Conservation (phyloP, 2,329 filamentous ascomycete genomes). For the Alternaria triticimaculans region DNA sequence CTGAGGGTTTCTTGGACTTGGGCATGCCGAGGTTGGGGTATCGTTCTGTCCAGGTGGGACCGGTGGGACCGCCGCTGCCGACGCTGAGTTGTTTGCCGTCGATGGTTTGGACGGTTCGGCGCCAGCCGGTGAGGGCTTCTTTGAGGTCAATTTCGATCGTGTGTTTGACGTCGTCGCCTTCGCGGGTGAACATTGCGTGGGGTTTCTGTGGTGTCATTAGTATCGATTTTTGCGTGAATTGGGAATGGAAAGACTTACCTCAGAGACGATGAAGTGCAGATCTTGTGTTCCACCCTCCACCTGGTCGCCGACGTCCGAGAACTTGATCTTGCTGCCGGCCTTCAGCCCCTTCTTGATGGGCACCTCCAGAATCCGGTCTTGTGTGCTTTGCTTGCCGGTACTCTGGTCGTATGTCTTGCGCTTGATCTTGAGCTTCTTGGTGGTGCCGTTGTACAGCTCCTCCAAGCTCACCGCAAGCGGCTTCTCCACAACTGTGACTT, state of each 20-base stretch:
- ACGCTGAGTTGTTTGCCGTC: conserved; percentile 86
- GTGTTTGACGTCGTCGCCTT: conserved; percentile 84
- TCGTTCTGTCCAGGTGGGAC: conserved; percentile 78
- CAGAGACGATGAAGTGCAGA: conserved; percentile 90
- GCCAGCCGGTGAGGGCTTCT: conserved; percentile 94
- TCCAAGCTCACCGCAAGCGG: conserved; percentile 82
- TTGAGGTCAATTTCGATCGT: conserved; percentile 85
- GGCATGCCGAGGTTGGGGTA: conserved; percentile 95
- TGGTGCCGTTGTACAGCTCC: conserved; percentile 83
- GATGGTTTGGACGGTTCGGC: conserved; percentile 87
- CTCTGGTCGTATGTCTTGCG: conserved; percentile 87
- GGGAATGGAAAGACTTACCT: conserved; percentile 66
- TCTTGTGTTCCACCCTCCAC: conserved; percentile 96
- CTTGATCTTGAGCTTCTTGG: conserved; percentile 98
- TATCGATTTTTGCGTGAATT: neutral
- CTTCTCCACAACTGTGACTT: conserved; percentile 90
- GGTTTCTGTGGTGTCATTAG: conserved; percentile 69
- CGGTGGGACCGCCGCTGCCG: conserved; percentile 82
- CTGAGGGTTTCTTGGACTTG: conserved; percentile 83
- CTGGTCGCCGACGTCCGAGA: conserved; percentile 95
- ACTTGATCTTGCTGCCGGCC: conserved; percentile 98
- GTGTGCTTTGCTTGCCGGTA: conserved; percentile 80
- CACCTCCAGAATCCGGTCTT: conserved; percentile 91
- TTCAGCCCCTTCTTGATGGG: conserved; percentile 96
- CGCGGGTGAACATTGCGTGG: conserved; percentile 82